Base-by-base conservation (phyloP, 768 basidiomycete species). In the Trametes coccinea region DNA sequence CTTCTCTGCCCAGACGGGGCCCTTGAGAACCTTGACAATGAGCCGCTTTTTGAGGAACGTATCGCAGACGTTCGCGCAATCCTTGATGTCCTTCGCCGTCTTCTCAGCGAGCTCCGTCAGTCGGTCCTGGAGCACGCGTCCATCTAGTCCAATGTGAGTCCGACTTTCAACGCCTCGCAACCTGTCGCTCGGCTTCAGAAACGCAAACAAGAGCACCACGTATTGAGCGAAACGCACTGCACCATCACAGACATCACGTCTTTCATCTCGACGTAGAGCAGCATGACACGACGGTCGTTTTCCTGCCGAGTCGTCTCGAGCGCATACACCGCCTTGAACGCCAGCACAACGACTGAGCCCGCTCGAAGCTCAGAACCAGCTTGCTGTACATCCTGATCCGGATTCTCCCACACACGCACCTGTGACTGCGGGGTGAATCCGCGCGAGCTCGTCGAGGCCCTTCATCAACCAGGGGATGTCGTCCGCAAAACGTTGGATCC, bases 181-280 rank as follows among this genome's bases (percentile, higher is more conserved):
- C 5, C 59, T 46, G n/a, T 8, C 17, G 10, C 6, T 46, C 1
- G 10, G 45, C 5, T 16, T 2, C 3, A 29, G 8, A 27, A 17
- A 27, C 22, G 17, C 10, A 8, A 3, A 8, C 0, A 1, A 45
- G 17, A 45, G 5, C 14, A 8, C n/a, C n/a, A 22, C 8, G 6
- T 4, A 45, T 3, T 13, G 17, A 22, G 3, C 16, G 34, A 37
- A 37, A 62, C 80, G 10, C 56, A 80, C 81, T 81, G 76, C 16
- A 81, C 73, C 29, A 83, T 75, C 2, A 75, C 73, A 13, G 68
- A 56, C 77, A 84, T 80, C 73, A 80, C 75, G 43, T 82, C 76
- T 62, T 76, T 77, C 82, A 84, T 84, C 61, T 56, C 46, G 46
- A 56, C 45, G 16, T 29, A 56, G 0, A 37, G 34, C 11, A 37